These are phyloP conservation scores for Yarrowia phangngaensis DNA, from an alignment of 805 yeast genomes.

Conservation along the genomic window DNA sequence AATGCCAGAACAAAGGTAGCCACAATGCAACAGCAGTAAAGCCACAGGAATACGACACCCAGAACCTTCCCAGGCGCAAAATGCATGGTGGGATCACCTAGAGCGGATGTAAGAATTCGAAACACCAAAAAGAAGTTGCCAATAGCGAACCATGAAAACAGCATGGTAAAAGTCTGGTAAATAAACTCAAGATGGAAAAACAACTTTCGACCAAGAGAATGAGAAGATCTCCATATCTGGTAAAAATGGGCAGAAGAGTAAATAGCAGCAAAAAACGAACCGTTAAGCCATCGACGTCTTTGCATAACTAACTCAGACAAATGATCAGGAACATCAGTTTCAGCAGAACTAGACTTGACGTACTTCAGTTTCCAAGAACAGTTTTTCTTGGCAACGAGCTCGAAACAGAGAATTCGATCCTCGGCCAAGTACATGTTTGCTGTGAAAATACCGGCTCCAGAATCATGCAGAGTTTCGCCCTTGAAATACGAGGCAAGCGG, in stretches of 20 bases:
- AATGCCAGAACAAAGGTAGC: conserved; percentile 85
- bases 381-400: conserved; percentile 77
- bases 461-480: conserved; percentile 78
- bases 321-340: conserved; percentile 91
- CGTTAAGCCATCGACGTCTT: conserved; percentile 95
- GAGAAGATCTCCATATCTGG: conserved; percentile 75
- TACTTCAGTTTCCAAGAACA: conserved; percentile 76
- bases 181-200: conserved; percentile 71
- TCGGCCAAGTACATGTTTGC: conserved; percentile 97
- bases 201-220: conserved; percentile 58
- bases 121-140: conserved; percentile 89
- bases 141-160: conserved; percentile 89
- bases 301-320: conserved; percentile 85
- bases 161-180: conserved; percentile 67
- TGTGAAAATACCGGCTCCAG: conserved; percentile 76
- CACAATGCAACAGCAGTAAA: conserved; percentile 73
- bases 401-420: conserved; percentile 92
- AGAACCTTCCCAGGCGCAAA: conserved; percentile 73
- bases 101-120: conserved; percentile 74
- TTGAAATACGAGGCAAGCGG: conserved; percentile 88
- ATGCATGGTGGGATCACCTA: conserved; percentile 58
- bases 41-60: conserved; percentile 77
- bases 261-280: conserved; percentile 91
- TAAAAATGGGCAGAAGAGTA: conserved; percentile 78
- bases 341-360: conserved; percentile 84